Base-by-base conservation (phyloP, 768 basidiomycete genomes). In the Rhodotorula graminis region DNA sequence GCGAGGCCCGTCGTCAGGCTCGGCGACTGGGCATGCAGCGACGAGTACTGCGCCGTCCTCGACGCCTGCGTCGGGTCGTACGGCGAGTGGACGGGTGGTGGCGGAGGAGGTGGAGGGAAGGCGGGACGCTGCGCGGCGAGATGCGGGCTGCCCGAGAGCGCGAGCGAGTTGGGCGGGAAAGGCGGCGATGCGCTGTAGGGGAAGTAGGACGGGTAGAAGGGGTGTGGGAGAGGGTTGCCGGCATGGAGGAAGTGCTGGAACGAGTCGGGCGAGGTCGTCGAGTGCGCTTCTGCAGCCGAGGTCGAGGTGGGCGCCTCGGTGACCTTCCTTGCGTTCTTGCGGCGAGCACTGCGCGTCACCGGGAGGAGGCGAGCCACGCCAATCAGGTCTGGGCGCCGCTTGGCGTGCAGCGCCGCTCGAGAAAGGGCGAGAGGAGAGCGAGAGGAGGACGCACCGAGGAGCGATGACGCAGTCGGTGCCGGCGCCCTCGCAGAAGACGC, bases 401-500 rank as follows among this genome's bases (percentile, higher is more conserved):
- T n/a, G n/a, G n/a, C n/a, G n/a, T n/a, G n/a, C n/a, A n/a, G n/a
- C n/a, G n/a, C n/a, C n/a, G n/a, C n/a, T n/a, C n/a, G n/a, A n/a
- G n/a, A n/a, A n/a, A n/a, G n/a, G n/a, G n/a, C n/a, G n/a, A n/a
- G n/a, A n/a, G n/a, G n/a, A n/a, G n/a, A n/a, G n/a, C n/a, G n/a
- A n/a, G n/a, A n/a, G n/a, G n/a, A 23, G 50, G 27, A 33, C 50
- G 3, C 31, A 63, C 66, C 66, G 46, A 29, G 71, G 67, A 6
- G 63, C 63, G 14, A 68, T 55, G 37, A 72, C 40, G 27, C 71
- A 72, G 27, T 72, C 71, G 10, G 63, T 21, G 0, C 29, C 40
- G 18, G 40, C 66, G 2, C 49, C 62, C 27, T 47, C 25, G 58
- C 71, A 72, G 57, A 68, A 68, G 37, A 47, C 61, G 46, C 71